Base-by-base conservation (phyloP, 23 red algal species). In the Gracilariopsis chorda region DNA sequence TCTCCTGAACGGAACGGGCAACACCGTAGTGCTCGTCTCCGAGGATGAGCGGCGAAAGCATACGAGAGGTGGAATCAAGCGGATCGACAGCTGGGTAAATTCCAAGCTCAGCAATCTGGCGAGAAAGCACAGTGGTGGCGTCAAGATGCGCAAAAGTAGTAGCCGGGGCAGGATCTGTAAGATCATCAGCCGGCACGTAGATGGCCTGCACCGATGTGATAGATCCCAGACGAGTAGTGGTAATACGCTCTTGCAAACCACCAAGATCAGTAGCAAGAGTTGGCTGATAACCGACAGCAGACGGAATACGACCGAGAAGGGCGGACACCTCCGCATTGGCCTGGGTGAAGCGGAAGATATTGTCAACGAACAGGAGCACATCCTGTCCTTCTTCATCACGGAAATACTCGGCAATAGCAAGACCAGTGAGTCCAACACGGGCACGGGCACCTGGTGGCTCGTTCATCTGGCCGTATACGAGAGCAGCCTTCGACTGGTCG, bases 401-500 rank as follows among this genome's bases (percentile, higher is more conserved):
- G 83, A 99, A 99, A 51, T 99, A 99, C 69, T 99, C 97, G 41
- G 97, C 97, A 76, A 99, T 94, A 14, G 97, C 97, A 28, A 99
- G 90, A 49, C 97, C 97, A 58, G 97, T 99, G 24, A 99, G 84
- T 30, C 92, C 97, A 8, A 99, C 97, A 42, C 97, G 92, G 72
- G 97, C 97, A 74, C 97, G 97, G 23, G 97, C 97, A 78, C 97
- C 97, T 47, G 97, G 97, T 39, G 97, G 97, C 84, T 99, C 97
- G 78, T 99, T 99, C 97, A 99, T 99, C 92, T 99, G 97, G n/a
- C 97, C 97, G 88, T 99, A 99, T 71, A 99, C 97, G 42, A 99
- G 64, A 12, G 97, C 93, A 30, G 97, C 97, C 88, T 99, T 99
- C 37, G 92, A 95, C 17, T 94, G 49, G 53, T 95, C 93, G 82